Percentiles rank a stretch among this genome's conserved stretches.
phyloP scores from a whole-genome alignment of 352 stramenopile species.

The Phytophthora ohioensis region DNA sequence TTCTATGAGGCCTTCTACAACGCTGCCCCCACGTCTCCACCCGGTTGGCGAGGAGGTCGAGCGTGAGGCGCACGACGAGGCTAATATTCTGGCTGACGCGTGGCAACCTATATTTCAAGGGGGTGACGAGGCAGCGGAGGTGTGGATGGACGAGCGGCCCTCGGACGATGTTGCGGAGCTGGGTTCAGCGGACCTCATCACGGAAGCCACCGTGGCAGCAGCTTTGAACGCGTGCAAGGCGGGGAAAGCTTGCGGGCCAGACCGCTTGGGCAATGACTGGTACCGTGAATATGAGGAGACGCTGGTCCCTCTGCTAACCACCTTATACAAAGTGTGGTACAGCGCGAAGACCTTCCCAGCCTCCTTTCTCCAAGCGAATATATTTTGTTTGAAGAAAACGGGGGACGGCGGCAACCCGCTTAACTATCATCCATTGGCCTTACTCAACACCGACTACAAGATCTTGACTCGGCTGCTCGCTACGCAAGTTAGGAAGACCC shows the following conservation, averaged over 20 bases:
- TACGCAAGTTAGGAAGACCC: not conserved
- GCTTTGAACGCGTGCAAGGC: no score
- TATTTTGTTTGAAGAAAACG: conserved; percentile 8
- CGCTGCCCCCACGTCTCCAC: conserved; percentile 24
- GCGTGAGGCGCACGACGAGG: no score
- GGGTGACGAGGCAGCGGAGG: no score
- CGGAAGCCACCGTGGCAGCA: no score
- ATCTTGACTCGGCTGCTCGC: not conserved
- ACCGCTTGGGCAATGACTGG: conserved; percentile 12
- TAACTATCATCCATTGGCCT: conserved; percentile 9
- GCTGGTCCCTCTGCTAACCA: not conserved
- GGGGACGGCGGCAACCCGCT: not conserved
- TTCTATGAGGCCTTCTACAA: conserved; percentile 68
- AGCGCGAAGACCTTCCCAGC: not conserved
- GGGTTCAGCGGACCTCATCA: no score
- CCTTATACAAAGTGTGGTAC: conserved; percentile 8
- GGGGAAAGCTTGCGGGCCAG: not conserved
- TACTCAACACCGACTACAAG: conserved; percentile 23
- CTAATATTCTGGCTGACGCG: no score
- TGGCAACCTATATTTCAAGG: no score
- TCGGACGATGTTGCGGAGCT: no score
- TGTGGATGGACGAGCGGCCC: no score
- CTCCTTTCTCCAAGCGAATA: conserved; percentile 3
- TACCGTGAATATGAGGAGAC: not conserved
- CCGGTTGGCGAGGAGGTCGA: no score